These are phyloP conservation scores for Hypoxylon crocopeplum DNA, from an alignment of 495 filamentous ascomycete genomes.

Conservation along the genomic window DNA sequence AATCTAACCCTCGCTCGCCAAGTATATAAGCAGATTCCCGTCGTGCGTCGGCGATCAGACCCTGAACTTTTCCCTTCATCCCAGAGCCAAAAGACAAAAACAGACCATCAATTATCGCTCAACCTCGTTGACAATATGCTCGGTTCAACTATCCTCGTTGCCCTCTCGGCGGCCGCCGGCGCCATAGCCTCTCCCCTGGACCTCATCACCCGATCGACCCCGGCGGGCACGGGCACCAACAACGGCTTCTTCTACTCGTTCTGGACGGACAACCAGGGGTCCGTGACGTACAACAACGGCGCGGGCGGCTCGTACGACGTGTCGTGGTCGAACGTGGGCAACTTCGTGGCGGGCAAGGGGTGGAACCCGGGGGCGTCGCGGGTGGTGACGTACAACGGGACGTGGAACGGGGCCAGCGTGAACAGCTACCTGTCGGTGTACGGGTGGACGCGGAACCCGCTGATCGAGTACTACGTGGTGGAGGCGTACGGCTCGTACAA, in stretches of 20 bases:
- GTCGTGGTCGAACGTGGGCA: conserved; percentile 63
- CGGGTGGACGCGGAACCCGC: conserved; percentile 64
- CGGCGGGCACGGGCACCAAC: conserved; percentile 54
- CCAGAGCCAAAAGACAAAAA: conserved; percentile 3
- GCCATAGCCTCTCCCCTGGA: conserved; percentile 51
- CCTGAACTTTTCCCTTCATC: background rate
- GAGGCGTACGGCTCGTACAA: conserved; percentile 64
- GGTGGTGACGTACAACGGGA: conserved; percentile 54
- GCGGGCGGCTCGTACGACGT: conserved; percentile 63
- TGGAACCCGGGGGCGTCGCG: conserved; percentile 62
- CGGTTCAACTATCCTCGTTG: conserved; percentile 45
- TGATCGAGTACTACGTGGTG: conserved; percentile 68
- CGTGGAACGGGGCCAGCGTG: conserved; percentile 55
- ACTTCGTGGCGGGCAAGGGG: conserved; percentile 71
- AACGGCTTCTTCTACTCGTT: conserved; percentile 70
- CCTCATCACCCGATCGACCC: conserved; percentile 41
- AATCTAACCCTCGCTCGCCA: background rate
- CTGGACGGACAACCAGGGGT: conserved; percentile 67
- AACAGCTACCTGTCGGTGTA: conserved; percentile 65
- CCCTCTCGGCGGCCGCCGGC: conserved; percentile 43
- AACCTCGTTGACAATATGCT: conserved; percentile 29
- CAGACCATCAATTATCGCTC: background rate
- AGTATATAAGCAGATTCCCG: conserved; percentile 24
- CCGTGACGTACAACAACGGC: conserved; percentile 66
- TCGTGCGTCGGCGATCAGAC: conserved; percentile 23